A percentile compares a stretch with the other conserved stretches of the same genome.
Evolutionary conservation across 768 basidiomycete genomes (phyloP).

Genomic region (Mycena vulgaris): DNA sequence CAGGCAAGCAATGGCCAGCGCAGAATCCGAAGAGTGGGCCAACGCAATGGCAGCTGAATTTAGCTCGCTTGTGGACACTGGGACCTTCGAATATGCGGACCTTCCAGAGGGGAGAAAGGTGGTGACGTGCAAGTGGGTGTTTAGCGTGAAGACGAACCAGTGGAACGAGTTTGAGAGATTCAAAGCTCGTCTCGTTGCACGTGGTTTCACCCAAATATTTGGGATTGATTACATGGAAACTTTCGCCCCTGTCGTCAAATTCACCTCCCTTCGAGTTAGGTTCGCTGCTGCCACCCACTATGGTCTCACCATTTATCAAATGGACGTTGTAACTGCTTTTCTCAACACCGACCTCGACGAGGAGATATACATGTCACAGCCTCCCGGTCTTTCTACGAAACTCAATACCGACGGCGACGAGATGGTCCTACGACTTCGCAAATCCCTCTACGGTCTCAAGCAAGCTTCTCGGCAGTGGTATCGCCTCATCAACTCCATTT

Average conservation of each 20-base stretch:
- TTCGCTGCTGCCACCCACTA: constrained; percentile 3
- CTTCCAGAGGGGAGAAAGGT: background rate
- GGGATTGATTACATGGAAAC: background rate
- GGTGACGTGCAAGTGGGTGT: constrained; percentile 7
- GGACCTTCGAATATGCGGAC: background rate
- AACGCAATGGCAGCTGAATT: background rate
- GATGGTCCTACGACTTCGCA: background rate
- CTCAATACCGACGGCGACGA: background rate
- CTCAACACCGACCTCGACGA: constrained; percentile 4
- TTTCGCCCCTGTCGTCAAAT: constrained; percentile 5
- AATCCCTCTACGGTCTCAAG: constrained; percentile 5
- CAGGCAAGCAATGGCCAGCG: constrained; percentile 10
- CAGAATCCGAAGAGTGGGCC: background rate
- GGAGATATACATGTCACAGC: constrained; percentile 15
- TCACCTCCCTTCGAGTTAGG: constrained; percentile 4
- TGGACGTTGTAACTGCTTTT: constrained; percentile 7
- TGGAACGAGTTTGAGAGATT: constrained; percentile 7
- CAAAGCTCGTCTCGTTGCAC: constrained; percentile 3
- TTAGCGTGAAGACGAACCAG: background rate
- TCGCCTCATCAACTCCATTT: constrained; percentile 1
- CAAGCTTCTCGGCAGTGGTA: constrained; percentile 9
- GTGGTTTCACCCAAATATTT: background rate
- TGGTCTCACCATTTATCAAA: constrained; percentile 1
- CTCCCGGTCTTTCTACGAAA: constrained; percentile 8
- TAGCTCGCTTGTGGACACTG: constrained; percentile 5